Percentiles rank a stretch among this genome's conserved stretches.
phyloP scores from a whole-genome alignment of 169 alveolate species.

The Babesia bigemina region DNA sequence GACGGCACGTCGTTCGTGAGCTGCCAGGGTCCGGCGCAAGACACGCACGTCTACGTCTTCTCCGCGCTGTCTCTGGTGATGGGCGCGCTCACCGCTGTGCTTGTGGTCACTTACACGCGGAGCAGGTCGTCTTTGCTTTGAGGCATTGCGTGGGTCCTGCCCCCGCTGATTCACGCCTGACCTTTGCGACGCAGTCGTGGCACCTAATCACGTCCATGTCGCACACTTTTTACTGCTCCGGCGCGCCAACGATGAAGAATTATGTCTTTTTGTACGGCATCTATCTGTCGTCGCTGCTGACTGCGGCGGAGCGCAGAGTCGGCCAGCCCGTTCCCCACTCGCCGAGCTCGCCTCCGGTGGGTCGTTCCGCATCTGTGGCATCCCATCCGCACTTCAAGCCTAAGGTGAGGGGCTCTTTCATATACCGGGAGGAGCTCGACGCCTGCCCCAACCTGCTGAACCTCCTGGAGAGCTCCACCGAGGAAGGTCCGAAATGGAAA shows the following conservation, averaged over 20 bases:
- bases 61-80: background rate
- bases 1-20: constrained; percentile 58
- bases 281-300: background rate
- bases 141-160: background rate
- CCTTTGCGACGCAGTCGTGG: constrained; percentile 15
- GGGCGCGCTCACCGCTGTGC: constrained; percentile 23
- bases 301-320: constrained; percentile 1
- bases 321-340: background rate
- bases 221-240: constrained; percentile 18
- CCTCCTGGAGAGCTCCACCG: constrained; percentile 5
- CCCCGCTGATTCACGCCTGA: background rate
- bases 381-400: background rate
- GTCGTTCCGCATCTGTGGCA: background rate
- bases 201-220: background rate
- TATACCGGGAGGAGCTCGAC: background rate
- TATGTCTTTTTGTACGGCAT: background rate
- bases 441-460: background rate
- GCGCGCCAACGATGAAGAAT: constrained; percentile 4
- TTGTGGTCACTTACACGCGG: constrained; percentile 24
- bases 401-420: background rate
- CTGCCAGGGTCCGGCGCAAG: constrained; percentile 33
- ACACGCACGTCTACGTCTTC: constrained; percentile 14
- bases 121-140: constrained; percentile 23
- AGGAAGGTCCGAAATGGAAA: background rate
- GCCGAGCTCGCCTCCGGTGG: background rate